These are phyloP conservation scores for Sporothrix humicola DNA, from an alignment of 2,329 filamentous ascomycete species.

Conservation along the genomic window DNA sequence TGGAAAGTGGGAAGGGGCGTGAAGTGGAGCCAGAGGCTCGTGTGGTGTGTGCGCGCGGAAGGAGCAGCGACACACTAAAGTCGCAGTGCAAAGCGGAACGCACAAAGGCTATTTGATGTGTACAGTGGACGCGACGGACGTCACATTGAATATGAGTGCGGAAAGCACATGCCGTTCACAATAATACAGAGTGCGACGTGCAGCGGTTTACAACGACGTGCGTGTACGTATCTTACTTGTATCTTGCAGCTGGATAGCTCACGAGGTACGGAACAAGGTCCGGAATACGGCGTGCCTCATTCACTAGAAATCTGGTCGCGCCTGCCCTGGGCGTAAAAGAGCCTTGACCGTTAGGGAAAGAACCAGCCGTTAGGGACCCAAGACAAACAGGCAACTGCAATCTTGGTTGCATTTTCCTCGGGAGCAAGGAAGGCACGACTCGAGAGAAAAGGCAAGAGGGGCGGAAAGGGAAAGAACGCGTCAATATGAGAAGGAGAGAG, in stretches of 20 bases:
- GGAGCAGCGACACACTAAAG: constrained; percentile 23
- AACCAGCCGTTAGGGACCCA: not conserved
- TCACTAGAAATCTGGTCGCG: constrained; percentile 14
- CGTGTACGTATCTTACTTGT: not conserved
- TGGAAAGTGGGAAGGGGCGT: constrained; percentile 34
- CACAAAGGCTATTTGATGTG: constrained; percentile 5
- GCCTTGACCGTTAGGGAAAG: not conserved
- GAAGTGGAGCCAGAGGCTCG: constrained; percentile 30
- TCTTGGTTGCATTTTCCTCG: not conserved
- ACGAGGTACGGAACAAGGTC: not conserved
- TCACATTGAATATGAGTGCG: constrained; percentile 7
- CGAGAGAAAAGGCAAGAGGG: constrained; percentile 1
- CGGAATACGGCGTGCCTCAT: not conserved
- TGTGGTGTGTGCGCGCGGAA: constrained; percentile 25
- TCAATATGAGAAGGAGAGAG: constrained; percentile 1
- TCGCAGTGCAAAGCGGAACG: constrained; percentile 14
- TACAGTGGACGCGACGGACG: not conserved
- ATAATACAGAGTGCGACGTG: constrained; percentile 14
- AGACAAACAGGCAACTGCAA: constrained; percentile 14
- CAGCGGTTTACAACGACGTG: not conserved
- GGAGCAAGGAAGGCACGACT: constrained; percentile 16
- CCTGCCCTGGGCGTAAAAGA: not conserved
- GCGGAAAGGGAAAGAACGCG: not conserved
- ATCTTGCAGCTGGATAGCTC: not conserved
- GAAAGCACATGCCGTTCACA: constrained; percentile 20